A percentile compares a stretch with the other conserved stretches of the same genome.
Conservation (phyloP, 345 rosid species). For the Syzygium aqueum region DNA sequence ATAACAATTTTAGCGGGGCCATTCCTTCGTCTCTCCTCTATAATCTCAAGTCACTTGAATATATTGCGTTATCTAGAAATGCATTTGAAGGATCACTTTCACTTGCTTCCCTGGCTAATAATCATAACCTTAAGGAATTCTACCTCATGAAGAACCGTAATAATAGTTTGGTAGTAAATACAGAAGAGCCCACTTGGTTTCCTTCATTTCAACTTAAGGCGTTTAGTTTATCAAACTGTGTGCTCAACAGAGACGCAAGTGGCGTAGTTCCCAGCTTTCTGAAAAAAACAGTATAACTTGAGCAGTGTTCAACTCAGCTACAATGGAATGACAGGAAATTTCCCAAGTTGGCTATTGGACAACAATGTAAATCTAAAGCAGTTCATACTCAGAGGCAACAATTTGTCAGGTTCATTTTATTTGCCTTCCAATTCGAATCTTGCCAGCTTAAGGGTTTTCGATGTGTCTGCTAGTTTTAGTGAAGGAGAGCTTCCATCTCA, state of each 20-base stretch:
- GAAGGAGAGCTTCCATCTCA: too few species aligned
- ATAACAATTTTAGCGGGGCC: neutral
- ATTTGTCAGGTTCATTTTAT: too few species aligned
- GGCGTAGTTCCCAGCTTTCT: conserved; percentile 2
- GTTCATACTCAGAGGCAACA: too few species aligned
- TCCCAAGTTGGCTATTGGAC: conserved; percentile 17
- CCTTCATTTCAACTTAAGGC: neutral
- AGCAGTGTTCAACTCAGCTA: neutral
- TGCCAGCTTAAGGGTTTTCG: too few species aligned
- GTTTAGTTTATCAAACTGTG: neutral
- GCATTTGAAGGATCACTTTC: neutral
- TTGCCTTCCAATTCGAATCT: too few species aligned
- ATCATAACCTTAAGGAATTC: neutral
- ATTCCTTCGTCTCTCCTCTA: neutral
- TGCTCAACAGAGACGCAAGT: neutral
- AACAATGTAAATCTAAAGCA: conserved; percentile 8
- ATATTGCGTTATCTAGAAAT: neutral
- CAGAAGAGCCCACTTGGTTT: neutral
- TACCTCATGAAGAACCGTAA: neutral
- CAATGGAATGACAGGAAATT: neutral
- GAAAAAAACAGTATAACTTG: neutral
- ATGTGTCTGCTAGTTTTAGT: too few species aligned
- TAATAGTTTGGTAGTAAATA: neutral
- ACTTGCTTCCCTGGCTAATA: neutral
- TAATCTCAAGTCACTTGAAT: conserved; percentile 3